These are phyloP conservation scores for Trametes pubescens DNA, from an alignment of 1,284 basidiomycete genomes.

Conservation along the genomic window DNA sequence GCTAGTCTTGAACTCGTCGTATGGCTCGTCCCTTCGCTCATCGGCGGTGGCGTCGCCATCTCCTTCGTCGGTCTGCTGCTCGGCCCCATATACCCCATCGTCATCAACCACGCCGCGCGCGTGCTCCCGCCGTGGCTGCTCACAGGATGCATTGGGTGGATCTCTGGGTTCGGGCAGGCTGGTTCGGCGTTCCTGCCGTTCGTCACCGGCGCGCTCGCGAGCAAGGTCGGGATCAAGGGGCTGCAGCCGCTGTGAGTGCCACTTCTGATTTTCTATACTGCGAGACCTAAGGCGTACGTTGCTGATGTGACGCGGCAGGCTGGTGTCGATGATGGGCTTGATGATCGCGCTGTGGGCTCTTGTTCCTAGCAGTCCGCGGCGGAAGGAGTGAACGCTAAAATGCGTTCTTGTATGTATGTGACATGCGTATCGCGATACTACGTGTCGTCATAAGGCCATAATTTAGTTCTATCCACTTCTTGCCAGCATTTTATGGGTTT, in stretches of 20 bases:
- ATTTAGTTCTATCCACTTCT: no score
- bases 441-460: no score
- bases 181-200: conserved; percentile 65
- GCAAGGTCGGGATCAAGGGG: conserved; percentile 47
- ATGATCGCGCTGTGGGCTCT: conserved; percentile 37
- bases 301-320: conserved; percentile 14
- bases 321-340: conserved; percentile 39
- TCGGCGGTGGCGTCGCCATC: conserved; percentile 61
- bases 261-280: background rate
- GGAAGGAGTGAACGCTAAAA: conserved; percentile 22
- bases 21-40: conserved; percentile 68
- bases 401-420: no score
- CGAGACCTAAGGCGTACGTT: background rate
- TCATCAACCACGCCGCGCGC: conserved; percentile 57
- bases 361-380: conserved; percentile 28
- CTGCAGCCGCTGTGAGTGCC: conserved; percentile 36
- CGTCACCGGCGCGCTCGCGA: conserved; percentile 61
- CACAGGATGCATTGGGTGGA: conserved; percentile 67
- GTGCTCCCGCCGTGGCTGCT: conserved; percentile 60
- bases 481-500: no score
- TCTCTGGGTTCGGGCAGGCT: conserved; percentile 60
- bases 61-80: conserved; percentile 61
- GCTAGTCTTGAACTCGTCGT: conserved; percentile 60
- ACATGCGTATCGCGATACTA: no score
- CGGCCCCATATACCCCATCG: conserved; percentile 62